Conservation (phyloP, 2,329 filamentous ascomycete species). For the Fusarium oligoseptatum region DNA sequence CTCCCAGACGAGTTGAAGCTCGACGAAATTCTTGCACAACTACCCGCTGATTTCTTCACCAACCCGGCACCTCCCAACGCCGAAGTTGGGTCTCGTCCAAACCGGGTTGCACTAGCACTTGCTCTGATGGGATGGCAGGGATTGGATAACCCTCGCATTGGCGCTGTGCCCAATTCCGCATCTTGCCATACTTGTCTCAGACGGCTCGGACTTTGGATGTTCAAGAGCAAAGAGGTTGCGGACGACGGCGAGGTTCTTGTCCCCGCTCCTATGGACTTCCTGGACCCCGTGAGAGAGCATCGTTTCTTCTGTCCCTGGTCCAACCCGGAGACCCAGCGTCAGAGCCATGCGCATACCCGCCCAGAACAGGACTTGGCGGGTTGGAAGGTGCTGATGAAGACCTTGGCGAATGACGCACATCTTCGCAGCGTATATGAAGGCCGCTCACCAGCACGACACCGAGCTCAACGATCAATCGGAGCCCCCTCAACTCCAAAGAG, state of each 20-base stretch:
- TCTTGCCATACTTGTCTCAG: slow-evolving; percentile 90
- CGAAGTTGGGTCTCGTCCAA: slow-evolving; percentile 54
- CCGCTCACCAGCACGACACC: slow-evolving; percentile 39
- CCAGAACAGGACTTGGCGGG: slow-evolving; percentile 59
- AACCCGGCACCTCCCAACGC: slow-evolving; percentile 52
- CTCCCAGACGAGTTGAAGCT: slow-evolving; percentile 67
- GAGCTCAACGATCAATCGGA: slow-evolving; percentile 21
- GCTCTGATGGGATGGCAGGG: slow-evolving; percentile 84
- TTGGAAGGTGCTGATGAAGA: slow-evolving; percentile 68
- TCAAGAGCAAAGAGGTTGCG: slow-evolving; percentile 79
- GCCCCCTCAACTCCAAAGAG: slow-evolving; percentile 41
- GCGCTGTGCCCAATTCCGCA: slow-evolving; percentile 78
- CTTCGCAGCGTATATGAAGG: slow-evolving; percentile 58
- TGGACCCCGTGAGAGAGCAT: slow-evolving; percentile 80
- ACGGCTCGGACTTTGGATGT: slow-evolving; percentile 93
- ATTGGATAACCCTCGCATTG: slow-evolving; percentile 65
- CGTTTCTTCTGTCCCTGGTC: slow-evolving; percentile 89
- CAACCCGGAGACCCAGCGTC: slow-evolving; percentile 71
- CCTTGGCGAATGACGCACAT: slow-evolving; percentile 70
- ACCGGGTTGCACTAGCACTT: slow-evolving; percentile 74
- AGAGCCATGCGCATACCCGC: slow-evolving; percentile 49
- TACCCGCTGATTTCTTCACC: slow-evolving; percentile 69
- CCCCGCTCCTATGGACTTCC: slow-evolving; percentile 72
- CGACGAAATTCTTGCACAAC: slow-evolving; percentile 62
- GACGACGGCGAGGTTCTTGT: slow-evolving; percentile 65